Evolutionary conservation across 805 yeast genomes (phyloP), one percentile per base, ranked within the genome.

Genomic region (Monosporozyma unispora): DNA sequence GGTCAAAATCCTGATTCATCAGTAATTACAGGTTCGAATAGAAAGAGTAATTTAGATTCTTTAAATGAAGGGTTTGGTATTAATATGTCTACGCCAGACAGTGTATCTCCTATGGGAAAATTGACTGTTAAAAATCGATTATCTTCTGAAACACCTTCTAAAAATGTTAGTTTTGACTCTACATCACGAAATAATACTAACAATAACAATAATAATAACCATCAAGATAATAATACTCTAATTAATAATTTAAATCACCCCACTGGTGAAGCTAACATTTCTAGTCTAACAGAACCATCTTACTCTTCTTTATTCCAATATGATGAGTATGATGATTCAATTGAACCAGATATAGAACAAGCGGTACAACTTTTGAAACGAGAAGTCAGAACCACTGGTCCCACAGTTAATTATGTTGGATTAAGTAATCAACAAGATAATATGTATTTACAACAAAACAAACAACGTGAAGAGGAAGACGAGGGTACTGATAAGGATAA

Each of bases 271-370:
- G 21, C 22, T 19, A 21, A 39, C 21, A 21, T 4, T 4, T 12
- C 25, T 19, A 18, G 5, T 18, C 8, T 37, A 9, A 37, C 23
- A 14, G 42, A 39, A 14, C 25, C 42, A 11, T 39, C 42, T 4
- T 39, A 12, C 16, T 39, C 42, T 39, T 39, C 42, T 3, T 1
- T 39, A 21, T 39, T 39, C 16, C 42, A 39, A 21, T 22, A 21
- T 22, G 48, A 48, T 33, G 50, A 40, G 28, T 41, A 29, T 33
- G 44, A 47, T 35, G 45, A 47, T 3, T 50, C 56, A 6, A 39
- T 52, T 14, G 61, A 54, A 27, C 62, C 63, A 10, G 53, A 54
- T 31, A 54, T 62, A 19, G 65, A 59, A 29, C 59, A 61, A 35
- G 67, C 67, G 6, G 64, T 59, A 0, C 48, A 53, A 35, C 45